These are phyloP conservation scores for Ophiostoma perfectum DNA, from an alignment of 2,329 filamentous ascomycete genomes.

Conservation along the genomic window DNA sequence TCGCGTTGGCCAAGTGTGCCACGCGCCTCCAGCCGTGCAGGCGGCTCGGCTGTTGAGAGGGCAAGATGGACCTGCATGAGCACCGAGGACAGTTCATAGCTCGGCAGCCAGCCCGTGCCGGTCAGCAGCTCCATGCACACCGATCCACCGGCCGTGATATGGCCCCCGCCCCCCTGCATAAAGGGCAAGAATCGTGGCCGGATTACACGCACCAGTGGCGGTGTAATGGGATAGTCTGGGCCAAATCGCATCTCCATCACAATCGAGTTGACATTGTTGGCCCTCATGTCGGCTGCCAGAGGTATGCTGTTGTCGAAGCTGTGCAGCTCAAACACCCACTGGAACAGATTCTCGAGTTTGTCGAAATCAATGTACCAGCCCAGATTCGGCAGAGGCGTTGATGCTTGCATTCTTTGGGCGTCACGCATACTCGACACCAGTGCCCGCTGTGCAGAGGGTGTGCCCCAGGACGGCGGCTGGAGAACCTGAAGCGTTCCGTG, in stretches of 20 bases:
- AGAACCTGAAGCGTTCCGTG: conserved; percentile 58
- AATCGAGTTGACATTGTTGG: conserved; percentile 56
- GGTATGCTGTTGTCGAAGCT: conserved; percentile 67
- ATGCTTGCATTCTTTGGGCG: conserved; percentile 59
- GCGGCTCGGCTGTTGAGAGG: conserved; percentile 63
- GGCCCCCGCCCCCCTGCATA: conserved; percentile 68
- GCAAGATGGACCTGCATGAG: conserved; percentile 76
- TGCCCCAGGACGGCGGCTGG: conserved; percentile 61
- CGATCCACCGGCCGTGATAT: conserved; percentile 78
- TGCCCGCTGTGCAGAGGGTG: conserved; percentile 52
- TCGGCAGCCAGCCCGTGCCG: conserved; percentile 73
- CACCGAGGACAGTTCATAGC: conserved; percentile 69
- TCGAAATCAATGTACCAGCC: conserved; percentile 77
- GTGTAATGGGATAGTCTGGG: conserved; percentile 66
- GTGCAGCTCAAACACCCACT: conserved; percentile 88
- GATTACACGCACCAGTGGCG: conserved; percentile 79
- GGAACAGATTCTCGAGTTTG: conserved; percentile 69
- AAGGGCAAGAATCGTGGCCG: conserved; percentile 74
- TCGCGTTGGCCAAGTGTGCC: conserved; percentile 33
- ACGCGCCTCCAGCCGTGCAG: conserved; percentile 56
- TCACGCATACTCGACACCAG: conserved; percentile 60
- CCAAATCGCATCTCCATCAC: conserved; percentile 80
- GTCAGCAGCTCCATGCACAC: conserved; percentile 82
- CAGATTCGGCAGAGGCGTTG: conserved; percentile 54
- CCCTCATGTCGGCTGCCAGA: conserved; percentile 69